phyloP scores from a whole-genome alignment of 768 basidiomycete species.

The Russula abietina region DNA sequence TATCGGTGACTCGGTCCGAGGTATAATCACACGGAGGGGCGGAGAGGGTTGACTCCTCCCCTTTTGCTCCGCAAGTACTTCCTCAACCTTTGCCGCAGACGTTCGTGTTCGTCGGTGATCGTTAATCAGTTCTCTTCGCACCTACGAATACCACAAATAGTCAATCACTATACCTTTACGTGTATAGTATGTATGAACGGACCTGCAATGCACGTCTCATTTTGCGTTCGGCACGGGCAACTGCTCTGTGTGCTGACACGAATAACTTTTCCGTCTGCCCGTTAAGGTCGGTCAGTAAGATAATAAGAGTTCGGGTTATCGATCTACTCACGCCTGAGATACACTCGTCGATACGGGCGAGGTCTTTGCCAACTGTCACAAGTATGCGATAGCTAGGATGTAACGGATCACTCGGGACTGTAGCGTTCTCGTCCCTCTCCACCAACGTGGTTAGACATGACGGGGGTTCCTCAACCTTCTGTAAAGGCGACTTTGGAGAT shows the following conservation, averaged over 20 bases:
- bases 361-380: slow-evolving; percentile 49
- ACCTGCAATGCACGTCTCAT: slow-evolving; percentile 17
- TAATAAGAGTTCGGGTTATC: neutral
- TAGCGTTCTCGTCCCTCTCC: slow-evolving; percentile 4
- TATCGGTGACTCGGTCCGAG: slow-evolving; percentile 8
- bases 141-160: neutral
- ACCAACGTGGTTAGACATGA: slow-evolving; percentile 10
- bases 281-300: neutral
- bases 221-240: slow-evolving; percentile 20
- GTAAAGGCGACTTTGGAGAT: slow-evolving; percentile 14
- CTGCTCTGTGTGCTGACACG: slow-evolving; percentile 13
- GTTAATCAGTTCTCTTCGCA: slow-evolving; percentile 10
- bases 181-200: slow-evolving; percentile 14
- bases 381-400: slow-evolving; percentile 41
- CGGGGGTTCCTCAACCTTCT: slow-evolving; percentile 7
- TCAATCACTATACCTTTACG: neutral
- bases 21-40: slow-evolving; percentile 15
- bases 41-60: neutral
- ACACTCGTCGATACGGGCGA: slow-evolving; percentile 49
- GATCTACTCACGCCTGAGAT: slow-evolving; percentile 45
- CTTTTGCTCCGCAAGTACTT: neutral
- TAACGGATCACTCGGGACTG: neutral
- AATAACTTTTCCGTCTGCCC: slow-evolving; percentile 14
- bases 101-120: slow-evolving; percentile 15
- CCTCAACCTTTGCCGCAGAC: neutral